Percentiles rank a stretch among this genome's conserved stretches.
Evolutionary conservation across 176 grass and related monocot species (phyloP).

Genomic region (Cymbopogon citratus): DNA sequence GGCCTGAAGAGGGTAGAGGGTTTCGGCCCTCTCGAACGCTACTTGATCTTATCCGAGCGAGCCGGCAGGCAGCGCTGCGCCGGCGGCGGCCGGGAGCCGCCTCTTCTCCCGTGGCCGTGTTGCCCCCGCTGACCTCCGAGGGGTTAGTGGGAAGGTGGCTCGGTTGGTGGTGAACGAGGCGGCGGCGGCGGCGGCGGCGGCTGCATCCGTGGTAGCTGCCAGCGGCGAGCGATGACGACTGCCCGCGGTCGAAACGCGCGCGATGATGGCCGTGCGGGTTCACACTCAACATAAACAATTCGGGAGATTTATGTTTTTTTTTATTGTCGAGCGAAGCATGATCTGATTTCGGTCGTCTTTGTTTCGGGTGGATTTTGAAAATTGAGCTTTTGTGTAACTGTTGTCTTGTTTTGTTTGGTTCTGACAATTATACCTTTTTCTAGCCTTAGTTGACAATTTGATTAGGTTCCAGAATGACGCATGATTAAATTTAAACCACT

Average conservation of each 20-base stretch:
- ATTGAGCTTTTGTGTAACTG: too few species aligned
- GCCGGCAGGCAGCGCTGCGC: conserved; percentile 16
- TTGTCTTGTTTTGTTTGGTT: too few species aligned
- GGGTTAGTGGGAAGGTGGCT: conserved; percentile 14
- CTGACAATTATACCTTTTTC: too few species aligned
- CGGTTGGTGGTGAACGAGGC: background rate
- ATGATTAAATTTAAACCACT: too few species aligned
- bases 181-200: background rate
- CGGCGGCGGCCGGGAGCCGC: conserved; percentile 7
- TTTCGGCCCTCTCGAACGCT: conserved; percentile 35
- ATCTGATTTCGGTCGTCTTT: too few species aligned
- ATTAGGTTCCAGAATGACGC: too few species aligned
- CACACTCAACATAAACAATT: conserved; percentile 1
- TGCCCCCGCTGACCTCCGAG: background rate
- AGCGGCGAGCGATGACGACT: conserved; percentile 41
- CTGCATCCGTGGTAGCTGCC: background rate
- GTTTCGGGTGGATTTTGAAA: too few species aligned
- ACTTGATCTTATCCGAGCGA: conserved; percentile 53
- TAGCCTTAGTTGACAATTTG: too few species aligned
- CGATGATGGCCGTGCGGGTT: conserved; percentile 46
- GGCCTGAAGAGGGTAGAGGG: background rate
- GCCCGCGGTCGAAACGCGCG: conserved; percentile 39
- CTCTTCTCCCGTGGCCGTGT: background rate
- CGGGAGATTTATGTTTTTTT: too few species aligned
- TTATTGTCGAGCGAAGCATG: too few species aligned